Evolutionary conservation across 805 yeast species (phyloP), one percentile per base, ranked within the genome.

Genomic region (Pichia thaimueangensis): DNA sequence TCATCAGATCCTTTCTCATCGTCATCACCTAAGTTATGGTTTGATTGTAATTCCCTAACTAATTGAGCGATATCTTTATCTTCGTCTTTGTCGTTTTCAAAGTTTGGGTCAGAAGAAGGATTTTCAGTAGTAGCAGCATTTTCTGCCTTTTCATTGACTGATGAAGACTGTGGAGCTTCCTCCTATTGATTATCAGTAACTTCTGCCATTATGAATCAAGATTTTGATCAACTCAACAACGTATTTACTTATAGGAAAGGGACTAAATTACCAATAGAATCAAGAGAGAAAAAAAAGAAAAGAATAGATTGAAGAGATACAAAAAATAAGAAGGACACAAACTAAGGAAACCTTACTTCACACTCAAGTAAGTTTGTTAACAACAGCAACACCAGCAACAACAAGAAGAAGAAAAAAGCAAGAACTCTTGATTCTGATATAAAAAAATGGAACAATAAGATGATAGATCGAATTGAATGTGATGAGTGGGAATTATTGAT

Each of bases 21-120:
- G 31, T 58, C 76, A 33, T 58, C 74, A 15, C 25, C 49, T 30
- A 39, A 56, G 54, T 73, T 77, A 51, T 70, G 71, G 65, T 80
- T 68, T 47, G 83, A 78, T 70, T 86, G 94, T 58, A 86, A 73
- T 59, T 86, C 95, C 50, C 76, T 73, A 54, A 82, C 76, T 64
- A 82, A 76, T 63, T 80, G 83, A 53, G 79, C 85, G 51, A 80
- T 78, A 57, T 79, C 83, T 49, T 75, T 83, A 7, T 43, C 47
- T 52, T 77, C 82, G 21, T 60, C 73, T 35, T 51, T 24, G n/a
- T 34, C 37, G 36, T 73, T 80, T 29, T 73, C 81, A 19, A 69
- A n/a, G n/a, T n/a, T n/a, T n/a, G n/a, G n/a, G n/a, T n/a, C n/a
- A n/a, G n/a, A n/a, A n/a, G n/a, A n/a, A n/a, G n/a, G n/a, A n/a